Evolutionary conservation across 495 filamentous ascomycete genomes (phyloP).

Genomic region (Lentithecium fluviatile): DNA sequence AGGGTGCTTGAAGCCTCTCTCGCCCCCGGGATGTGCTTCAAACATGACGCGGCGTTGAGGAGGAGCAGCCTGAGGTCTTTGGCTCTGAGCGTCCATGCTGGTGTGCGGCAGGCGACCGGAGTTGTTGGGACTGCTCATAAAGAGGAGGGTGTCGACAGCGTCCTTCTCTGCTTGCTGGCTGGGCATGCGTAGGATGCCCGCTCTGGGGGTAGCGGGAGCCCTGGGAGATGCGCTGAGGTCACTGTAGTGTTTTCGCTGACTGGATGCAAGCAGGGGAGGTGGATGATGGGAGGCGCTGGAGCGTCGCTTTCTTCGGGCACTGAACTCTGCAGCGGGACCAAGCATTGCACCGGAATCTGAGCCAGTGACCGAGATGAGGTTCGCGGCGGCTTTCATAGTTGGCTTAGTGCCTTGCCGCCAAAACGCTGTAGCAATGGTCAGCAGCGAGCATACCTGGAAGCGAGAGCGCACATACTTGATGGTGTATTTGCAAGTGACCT

Average conservation of each 20-base stretch:
- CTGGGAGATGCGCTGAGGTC: slow-evolving; percentile 20
- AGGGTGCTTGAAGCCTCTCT: background rate
- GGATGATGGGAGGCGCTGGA: slow-evolving; percentile 31
- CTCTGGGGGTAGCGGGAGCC: slow-evolving; percentile 27
- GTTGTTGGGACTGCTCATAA: slow-evolving; percentile 83
- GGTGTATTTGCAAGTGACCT: slow-evolving; percentile 14
- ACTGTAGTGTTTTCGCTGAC: slow-evolving; percentile 33
- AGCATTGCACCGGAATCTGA: slow-evolving; percentile 14
- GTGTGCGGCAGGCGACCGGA: slow-evolving; percentile 46
- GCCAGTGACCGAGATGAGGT: slow-evolving; percentile 4
- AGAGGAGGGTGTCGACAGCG: slow-evolving; percentile 81
- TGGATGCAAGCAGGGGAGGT: slow-evolving; percentile 24
- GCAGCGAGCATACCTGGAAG: background rate
- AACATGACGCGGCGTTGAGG: slow-evolving; percentile 34
- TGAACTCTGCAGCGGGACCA: slow-evolving; percentile 35
- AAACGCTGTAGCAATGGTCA: slow-evolving; percentile 18
- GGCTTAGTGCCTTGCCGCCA: slow-evolving; percentile 19
- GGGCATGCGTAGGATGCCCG: slow-evolving; percentile 52
- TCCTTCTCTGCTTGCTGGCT: slow-evolving; percentile 76
- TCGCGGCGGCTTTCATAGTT: background rate
- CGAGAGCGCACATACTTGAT: slow-evolving; percentile 13
- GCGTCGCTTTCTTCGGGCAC: slow-evolving; percentile 32
- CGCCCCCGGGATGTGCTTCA: slow-evolving; percentile 15
- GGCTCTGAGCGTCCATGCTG: slow-evolving; percentile 23
- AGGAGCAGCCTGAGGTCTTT: slow-evolving; percentile 30